Conservation (phyloP, 2,329 filamentous ascomycete genomes). For the Nemania sp. region DNA sequence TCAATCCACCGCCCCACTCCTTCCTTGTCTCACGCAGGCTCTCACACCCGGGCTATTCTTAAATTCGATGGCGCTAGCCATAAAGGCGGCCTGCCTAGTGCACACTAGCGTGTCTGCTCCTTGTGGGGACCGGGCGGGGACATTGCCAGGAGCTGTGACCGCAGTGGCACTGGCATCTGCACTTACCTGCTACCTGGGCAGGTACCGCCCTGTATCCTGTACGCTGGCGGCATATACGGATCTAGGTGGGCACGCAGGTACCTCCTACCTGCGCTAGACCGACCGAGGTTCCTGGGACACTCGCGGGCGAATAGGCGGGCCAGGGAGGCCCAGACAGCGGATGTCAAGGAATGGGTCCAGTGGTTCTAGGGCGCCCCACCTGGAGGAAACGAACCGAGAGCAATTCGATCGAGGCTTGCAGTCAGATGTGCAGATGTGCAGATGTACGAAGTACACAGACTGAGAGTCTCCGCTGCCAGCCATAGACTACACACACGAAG, state of each 20-base stretch:
- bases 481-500: no score
- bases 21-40: conserved; percentile 38
- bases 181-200: no score
- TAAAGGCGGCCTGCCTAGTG: conserved; percentile 36
- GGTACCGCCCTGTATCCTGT: no score
- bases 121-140: conserved; percentile 25
- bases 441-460: conserved; percentile 33
- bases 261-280: background rate
- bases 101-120: background rate
- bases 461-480: conserved; percentile 48
- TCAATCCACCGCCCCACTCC: conserved; percentile 22
- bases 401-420: conserved; percentile 25
- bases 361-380: conserved; percentile 39
- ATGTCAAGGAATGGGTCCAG: conserved; percentile 38
- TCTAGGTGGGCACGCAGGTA: no score
- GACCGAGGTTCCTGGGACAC: conserved; percentile 9
- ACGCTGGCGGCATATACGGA: no score
- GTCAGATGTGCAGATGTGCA: conserved; percentile 13
- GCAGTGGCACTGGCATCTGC: background rate
- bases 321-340: conserved; percentile 13
- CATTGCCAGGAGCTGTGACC: conserved; percentile 19
- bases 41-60: conserved; percentile 43
- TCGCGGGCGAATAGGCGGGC: conserved; percentile 10
- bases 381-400: conserved; percentile 26
- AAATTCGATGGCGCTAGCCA: conserved; percentile 42